Conservation (phyloP, 495 filamentous ascomycete genomes). For the Podospora didyma region DNA sequence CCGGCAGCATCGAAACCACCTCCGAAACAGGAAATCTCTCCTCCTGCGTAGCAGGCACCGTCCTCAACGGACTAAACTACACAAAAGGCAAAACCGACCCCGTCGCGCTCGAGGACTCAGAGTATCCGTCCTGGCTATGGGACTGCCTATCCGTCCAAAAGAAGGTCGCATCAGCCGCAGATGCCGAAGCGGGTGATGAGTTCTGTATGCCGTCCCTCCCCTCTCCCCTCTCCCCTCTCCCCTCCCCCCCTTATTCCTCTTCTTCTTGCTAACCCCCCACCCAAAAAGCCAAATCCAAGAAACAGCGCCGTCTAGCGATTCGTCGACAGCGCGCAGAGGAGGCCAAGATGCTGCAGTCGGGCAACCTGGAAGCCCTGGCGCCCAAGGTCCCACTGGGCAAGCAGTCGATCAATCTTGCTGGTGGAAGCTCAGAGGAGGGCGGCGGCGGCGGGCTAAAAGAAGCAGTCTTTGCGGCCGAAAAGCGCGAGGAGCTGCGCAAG, state of each 20-base stretch:
- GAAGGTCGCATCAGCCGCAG: slow-evolving; percentile 32
- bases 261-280: too few relatives aligned
- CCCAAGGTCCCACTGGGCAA: slow-evolving; percentile 78
- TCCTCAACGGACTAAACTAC: slow-evolving; percentile 79
- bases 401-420: slow-evolving; percentile 81
- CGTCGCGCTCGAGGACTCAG: slow-evolving; percentile 72
- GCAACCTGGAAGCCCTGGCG: slow-evolving; percentile 58
- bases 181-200: slow-evolving; percentile 53
- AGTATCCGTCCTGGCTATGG: slow-evolving; percentile 95
- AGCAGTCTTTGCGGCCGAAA: slow-evolving; percentile 53
- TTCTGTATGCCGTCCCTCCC: slow-evolving; percentile 60
- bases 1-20: slow-evolving; percentile 7
- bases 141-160: slow-evolving; percentile 58
- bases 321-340: slow-evolving; percentile 60
- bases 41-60: slow-evolving; percentile 62
- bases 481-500: slow-evolving; percentile 62
- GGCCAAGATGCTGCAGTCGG: slow-evolving; percentile 59
- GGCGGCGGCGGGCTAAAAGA: slow-evolving; percentile 54
- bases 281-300: slow-evolving; percentile 76
- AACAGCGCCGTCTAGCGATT: slow-evolving; percentile 63
- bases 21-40: slow-evolving; percentile 27
- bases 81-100: slow-evolving; percentile 68
- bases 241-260: too few relatives aligned
- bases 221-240: not conserved
- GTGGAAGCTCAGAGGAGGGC: too few relatives aligned